Conservation (phyloP, 2,329 filamentous ascomycete species). For the Epichloe sylvatica region DNA sequence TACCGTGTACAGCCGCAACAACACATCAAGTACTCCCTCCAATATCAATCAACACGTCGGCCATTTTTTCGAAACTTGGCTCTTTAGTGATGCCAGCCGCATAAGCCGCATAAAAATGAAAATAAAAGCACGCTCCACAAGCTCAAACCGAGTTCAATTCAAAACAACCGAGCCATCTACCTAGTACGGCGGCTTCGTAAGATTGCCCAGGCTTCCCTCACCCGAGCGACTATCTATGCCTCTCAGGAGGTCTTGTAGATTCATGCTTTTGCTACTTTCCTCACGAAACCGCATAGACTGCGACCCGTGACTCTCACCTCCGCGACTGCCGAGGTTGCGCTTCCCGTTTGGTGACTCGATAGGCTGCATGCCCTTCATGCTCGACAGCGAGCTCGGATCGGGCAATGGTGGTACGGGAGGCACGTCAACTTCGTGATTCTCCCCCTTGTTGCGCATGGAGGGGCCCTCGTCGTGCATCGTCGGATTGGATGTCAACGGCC, state of each 20-base stretch:
- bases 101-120: no score
- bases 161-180: background rate
- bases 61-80: no score
- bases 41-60: no score
- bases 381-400: conserved; percentile 18
- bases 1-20: no score
- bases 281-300: conserved; percentile 21
- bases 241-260: conserved; percentile 34
- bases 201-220: conserved; percentile 31
- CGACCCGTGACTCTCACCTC: conserved; percentile 24
- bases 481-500: conserved; percentile 32
- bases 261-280: conserved; percentile 23
- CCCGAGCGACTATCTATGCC: conserved; percentile 36
- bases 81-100: background rate
- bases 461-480: conserved; percentile 14
- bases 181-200: conserved; percentile 37
- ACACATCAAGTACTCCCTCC: no score
- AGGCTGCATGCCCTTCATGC: conserved; percentile 13
- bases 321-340: conserved; percentile 29
- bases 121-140: background rate
- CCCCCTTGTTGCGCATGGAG: background rate
- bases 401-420: conserved; percentile 45
- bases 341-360: conserved; percentile 1
- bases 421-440: conserved; percentile 24
- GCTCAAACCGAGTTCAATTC: background rate